A percentile compares a stretch with the other conserved stretches of the same genome.
These are phyloP conservation scores for Apostasia ramifera DNA, from an alignment of 106 monocot genomes.

Conservation along the genomic window DNA sequence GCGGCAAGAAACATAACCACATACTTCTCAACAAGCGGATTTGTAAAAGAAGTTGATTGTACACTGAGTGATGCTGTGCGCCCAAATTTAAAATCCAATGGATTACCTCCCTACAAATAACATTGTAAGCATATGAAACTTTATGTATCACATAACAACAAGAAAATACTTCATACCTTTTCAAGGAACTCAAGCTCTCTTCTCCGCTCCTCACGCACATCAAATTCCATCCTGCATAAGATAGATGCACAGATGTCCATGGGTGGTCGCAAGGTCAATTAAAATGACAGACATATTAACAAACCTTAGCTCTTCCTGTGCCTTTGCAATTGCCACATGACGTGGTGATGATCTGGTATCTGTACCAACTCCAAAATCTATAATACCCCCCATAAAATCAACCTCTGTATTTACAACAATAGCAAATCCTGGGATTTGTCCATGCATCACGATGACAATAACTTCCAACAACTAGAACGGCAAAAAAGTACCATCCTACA, in stretches of 20 bases:
- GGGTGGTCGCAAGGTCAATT: not conserved
- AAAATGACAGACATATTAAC: constrained; percentile 1
- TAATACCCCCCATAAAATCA: constrained; percentile 73
- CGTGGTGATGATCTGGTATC: constrained; percentile 71
- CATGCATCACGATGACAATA: constrained; percentile 4
- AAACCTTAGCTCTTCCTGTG: constrained; percentile 77
- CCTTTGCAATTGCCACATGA: constrained; percentile 69
- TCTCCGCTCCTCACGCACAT: constrained; percentile 76
- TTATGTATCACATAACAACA: not conserved
- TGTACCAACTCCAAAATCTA: constrained; percentile 53
- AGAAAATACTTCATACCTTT: constrained; percentile 34
- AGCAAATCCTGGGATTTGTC: constrained; percentile 1
- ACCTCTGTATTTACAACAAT: constrained; percentile 38
- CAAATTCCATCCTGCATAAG: constrained; percentile 67
- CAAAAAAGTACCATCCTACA: not conserved
- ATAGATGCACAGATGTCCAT: not conserved
- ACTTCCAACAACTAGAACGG: not conserved
- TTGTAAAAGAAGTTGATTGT: constrained; percentile 76
- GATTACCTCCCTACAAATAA: constrained; percentile 84
- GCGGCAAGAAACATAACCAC: constrained; percentile 36
- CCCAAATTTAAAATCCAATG: constrained; percentile 79
- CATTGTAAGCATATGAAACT: not conserved
- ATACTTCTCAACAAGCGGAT: constrained; percentile 51
- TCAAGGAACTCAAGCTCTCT: constrained; percentile 90
- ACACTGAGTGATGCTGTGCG: constrained; percentile 55